Conservation (phyloP, 441 rosid species). For the Gossypium schwendimanii region DNA sequence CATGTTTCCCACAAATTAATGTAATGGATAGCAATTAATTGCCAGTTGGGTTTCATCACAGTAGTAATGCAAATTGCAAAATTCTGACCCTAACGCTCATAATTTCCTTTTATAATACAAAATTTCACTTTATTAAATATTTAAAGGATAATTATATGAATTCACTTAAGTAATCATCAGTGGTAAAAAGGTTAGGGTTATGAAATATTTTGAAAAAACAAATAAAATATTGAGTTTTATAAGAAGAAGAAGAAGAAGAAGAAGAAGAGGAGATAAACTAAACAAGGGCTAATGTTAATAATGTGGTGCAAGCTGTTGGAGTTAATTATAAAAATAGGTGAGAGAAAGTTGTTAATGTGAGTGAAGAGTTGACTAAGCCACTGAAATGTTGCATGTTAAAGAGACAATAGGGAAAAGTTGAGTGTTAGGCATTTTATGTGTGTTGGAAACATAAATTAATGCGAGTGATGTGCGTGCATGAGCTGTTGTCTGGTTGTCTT, state of each 20-base stretch:
- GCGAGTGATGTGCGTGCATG: not conserved
- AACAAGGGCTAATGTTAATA: too few species aligned
- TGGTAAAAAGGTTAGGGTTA: too few species aligned
- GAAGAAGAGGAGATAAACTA: too few species aligned
- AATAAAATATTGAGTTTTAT: too few species aligned
- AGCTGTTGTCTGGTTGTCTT: slow-evolving; percentile 3
- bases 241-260: too few species aligned
- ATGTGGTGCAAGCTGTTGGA: too few species aligned
- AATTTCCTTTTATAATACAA: not conserved
- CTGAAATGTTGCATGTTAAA: not conserved
- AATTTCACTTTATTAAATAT: not conserved
- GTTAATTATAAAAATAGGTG: too few species aligned
- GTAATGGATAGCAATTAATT: not conserved
- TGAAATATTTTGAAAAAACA: too few species aligned
- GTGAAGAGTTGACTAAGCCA: not conserved
- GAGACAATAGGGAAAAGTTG: not conserved
- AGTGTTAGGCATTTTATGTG: not conserved
- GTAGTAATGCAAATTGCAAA: not conserved
- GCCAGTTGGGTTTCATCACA: not conserved
- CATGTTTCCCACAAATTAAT: not conserved
- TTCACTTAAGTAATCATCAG: not conserved
- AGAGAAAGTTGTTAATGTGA: not conserved
- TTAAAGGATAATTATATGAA: not conserved
- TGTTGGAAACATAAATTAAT: not conserved
- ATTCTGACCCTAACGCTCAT: not conserved